Evolutionary conservation across 352 stramenopile genomes (phyloP).

Genomic region (Phytophthora constricta): DNA sequence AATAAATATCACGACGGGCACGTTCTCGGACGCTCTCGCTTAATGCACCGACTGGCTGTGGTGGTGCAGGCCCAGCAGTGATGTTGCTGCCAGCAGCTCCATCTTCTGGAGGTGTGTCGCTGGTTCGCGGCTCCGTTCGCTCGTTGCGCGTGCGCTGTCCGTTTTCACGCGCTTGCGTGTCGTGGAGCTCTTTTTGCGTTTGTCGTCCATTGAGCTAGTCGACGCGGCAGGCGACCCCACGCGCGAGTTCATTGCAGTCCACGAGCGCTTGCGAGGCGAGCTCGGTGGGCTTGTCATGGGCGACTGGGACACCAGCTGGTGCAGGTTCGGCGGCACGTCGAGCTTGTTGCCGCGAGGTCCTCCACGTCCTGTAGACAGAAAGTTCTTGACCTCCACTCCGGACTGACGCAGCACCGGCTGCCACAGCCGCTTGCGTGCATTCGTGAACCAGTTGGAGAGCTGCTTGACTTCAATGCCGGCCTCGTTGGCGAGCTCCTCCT

Average conservation of each 20-base stretch:
- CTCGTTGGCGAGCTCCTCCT: conserved; percentile 80
- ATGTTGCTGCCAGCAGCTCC: conserved; percentile 79
- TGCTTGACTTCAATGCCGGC: conserved; percentile 90
- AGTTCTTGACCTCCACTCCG: conserved; percentile 91
- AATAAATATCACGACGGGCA: conserved; percentile 47
- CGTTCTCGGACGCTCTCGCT: conserved; percentile 15
- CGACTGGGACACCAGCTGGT: conserved; percentile 60
- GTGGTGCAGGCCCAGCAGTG: conserved; percentile 75
- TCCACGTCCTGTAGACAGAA: conserved; percentile 81
- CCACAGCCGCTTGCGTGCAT: conserved; percentile 88
- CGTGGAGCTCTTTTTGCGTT: conserved; percentile 46
- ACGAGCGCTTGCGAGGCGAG: conserved; percentile 68
- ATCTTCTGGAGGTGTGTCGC: conserved; percentile 64
- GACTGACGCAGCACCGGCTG: conserved; percentile 86
- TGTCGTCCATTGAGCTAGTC: conserved; percentile 8
- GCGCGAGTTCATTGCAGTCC: conserved; percentile 48
- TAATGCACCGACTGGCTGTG: conserved; percentile 78
- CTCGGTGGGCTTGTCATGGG: conserved; percentile 38
- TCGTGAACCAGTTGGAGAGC: conserved; percentile 92
- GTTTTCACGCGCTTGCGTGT: conserved; percentile 51
- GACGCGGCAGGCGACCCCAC: conserved; percentile 16
- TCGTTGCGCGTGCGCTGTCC: too few species aligned
- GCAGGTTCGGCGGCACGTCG: conserved; percentile 69
- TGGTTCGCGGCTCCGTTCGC: conserved; percentile 5
- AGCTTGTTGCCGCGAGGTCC: conserved; percentile 82